Evolutionary conservation across 2,329 filamentous ascomycete species (phyloP).

Genomic region (Pleoardoris graminearum): DNA sequence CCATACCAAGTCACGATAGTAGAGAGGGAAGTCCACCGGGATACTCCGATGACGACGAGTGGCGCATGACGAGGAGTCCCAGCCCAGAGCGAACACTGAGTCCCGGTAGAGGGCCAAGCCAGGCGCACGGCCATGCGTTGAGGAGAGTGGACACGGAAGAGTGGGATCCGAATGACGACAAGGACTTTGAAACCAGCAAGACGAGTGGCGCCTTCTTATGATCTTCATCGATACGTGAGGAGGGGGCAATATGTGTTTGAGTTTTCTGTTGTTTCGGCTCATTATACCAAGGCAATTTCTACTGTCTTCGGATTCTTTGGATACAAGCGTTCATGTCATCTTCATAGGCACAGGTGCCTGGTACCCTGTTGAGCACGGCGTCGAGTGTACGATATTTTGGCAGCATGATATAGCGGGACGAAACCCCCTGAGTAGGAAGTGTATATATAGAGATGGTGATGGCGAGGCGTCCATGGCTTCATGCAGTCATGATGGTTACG

Average conservation of each 20-base stretch:
- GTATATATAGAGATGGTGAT: background rate
- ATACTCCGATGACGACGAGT: conserved; percentile 19
- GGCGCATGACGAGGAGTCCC: conserved; percentile 6
- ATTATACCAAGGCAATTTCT: conserved; percentile 4
- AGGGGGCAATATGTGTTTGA: background rate
- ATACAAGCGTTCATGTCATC: background rate
- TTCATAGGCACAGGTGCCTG: too few species aligned
- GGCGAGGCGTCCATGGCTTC: background rate
- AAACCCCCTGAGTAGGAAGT: too few species aligned
- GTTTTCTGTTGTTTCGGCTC: background rate
- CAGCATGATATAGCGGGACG: too few species aligned
- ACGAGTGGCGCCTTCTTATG: conserved; percentile 6
- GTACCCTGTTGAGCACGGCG: too few species aligned
- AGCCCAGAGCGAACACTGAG: background rate
- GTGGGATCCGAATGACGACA: conserved; percentile 8
- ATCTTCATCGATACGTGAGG: background rate
- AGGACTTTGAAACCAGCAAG: conserved; percentile 7
- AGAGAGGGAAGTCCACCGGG: conserved; percentile 22
- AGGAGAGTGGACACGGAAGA: conserved; percentile 10
- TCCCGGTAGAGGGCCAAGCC: background rate
- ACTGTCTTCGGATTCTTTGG: conserved; percentile 1
- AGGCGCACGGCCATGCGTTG: background rate
- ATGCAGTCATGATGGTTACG: conserved; percentile 5
- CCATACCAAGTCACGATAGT: conserved; percentile 29
- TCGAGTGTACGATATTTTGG: background rate